Evolutionary conservation across 2,329 filamentous ascomycete species (phyloP).

Genomic region (Daldinia sp.): DNA sequence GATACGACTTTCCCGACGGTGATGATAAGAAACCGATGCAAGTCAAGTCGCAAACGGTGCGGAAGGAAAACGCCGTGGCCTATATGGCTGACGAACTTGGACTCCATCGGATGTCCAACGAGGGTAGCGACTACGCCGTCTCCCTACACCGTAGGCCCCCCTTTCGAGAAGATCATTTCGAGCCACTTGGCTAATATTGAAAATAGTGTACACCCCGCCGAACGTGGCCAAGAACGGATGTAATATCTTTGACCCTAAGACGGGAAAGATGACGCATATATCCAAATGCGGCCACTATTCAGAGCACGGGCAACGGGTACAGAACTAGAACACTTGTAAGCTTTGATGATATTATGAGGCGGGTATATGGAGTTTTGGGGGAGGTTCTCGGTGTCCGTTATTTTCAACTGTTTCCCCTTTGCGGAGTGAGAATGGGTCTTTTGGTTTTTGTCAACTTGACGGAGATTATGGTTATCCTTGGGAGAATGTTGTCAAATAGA

Average conservation of each 20-base stretch:
- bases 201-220: constrained; percentile 82
- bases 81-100: constrained; percentile 95
- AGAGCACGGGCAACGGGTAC: constrained; percentile 64
- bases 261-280: constrained; percentile 79
- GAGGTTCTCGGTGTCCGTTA: neutral
- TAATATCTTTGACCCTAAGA: constrained; percentile 81
- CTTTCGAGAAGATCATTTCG: neutral
- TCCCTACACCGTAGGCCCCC: constrained; percentile 77
- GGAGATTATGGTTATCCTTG: neutral
- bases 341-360: constrained; percentile 27
- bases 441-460: constrained; percentile 17
- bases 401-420: neutral
- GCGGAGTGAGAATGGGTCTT: neutral
- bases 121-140: constrained; percentile 79
- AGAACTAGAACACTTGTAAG: constrained; percentile 47
- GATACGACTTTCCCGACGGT: constrained; percentile 77
- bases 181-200: constrained; percentile 44
- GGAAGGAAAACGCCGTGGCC: constrained; percentile 78
- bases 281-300: constrained; percentile 80
- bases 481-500: constrained; percentile 3
- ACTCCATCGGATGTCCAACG: constrained; percentile 84
- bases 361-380: constrained; percentile 31
- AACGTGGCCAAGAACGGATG: constrained; percentile 88
- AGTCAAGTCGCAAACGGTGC: constrained; percentile 75
- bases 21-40: constrained; percentile 64